Conservation (phyloP, 441 rosid species). For the Adansonia grandidieri region DNA sequence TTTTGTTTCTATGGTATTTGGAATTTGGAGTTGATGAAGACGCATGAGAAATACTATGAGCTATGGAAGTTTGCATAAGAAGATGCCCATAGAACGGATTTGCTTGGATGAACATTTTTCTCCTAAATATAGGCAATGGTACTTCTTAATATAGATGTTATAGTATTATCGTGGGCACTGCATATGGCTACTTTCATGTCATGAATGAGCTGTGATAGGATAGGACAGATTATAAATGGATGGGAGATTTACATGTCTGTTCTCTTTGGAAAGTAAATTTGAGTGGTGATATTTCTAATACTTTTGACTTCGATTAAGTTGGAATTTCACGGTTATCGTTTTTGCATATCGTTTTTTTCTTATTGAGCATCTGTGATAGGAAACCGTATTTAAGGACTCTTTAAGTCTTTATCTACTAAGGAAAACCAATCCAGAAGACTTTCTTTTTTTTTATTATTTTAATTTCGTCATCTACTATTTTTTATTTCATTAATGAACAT, state of each 20-base stretch:
- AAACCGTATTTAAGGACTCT: neutral
- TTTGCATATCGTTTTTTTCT: neutral
- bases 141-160: neutral
- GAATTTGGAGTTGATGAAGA: neutral
- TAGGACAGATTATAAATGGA: neutral
- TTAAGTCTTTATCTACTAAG: neutral
- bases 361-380: neutral
- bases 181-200: neutral
- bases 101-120: neutral
- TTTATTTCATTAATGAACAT: constrained; percentile 22
- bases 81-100: neutral
- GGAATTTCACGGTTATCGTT: neutral
- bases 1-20: neutral
- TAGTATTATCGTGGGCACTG: neutral
- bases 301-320: neutral
- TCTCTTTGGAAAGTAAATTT: neutral
- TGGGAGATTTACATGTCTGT: neutral
- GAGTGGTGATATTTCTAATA: neutral
- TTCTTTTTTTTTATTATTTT: neutral
- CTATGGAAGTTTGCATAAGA: neutral
- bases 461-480: neutral
- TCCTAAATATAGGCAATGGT: neutral
- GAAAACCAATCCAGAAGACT: neutral
- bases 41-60: neutral
- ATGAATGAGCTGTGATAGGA: constrained; percentile 2